Conservation (phyloP, 495 filamentous ascomycete species). For the Aspergillus heteromorphus region DNA sequence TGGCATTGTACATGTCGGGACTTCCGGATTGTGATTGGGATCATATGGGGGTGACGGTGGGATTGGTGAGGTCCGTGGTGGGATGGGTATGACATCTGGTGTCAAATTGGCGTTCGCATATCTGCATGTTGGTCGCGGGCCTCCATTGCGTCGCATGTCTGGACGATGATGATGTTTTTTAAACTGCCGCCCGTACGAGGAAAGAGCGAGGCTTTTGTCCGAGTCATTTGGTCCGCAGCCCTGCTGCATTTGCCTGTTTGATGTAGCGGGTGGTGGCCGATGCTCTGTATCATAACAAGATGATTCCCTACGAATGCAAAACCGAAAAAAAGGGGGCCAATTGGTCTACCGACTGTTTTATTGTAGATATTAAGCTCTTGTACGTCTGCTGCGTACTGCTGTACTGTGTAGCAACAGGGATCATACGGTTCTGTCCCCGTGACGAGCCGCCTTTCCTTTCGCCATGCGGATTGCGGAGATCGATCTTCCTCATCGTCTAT, state of each 20-base stretch:
- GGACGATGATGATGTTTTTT: constrained; percentile 9
- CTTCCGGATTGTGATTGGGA: constrained; percentile 16
- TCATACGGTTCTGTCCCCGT: not conserved
- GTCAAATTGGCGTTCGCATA: constrained; percentile 20
- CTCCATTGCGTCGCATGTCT: constrained; percentile 15
- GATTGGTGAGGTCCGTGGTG: constrained; percentile 14
- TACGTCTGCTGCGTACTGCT: too few relatives aligned
- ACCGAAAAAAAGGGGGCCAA: constrained; percentile 23
- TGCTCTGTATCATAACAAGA: constrained; percentile 13
- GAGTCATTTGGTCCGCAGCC: not conserved
- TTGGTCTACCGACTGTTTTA: constrained; percentile 13
- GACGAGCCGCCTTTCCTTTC: not conserved
- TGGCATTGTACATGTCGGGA: constrained; percentile 7
- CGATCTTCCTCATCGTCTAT: too few relatives aligned
- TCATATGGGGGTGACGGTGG: constrained; percentile 16
- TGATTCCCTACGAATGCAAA: constrained; percentile 10
- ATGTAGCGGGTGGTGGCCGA: not conserved
- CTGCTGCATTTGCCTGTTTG: not conserved
- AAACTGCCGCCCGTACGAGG: not conserved
- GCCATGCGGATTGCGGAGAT: too few relatives aligned
- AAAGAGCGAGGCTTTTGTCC: not conserved
- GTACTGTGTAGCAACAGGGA: too few relatives aligned
- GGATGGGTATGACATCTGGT: constrained; percentile 14
- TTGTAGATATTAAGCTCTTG: too few relatives aligned
- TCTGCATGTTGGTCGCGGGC: constrained; percentile 19